Conservation (phyloP, 495 filamentous ascomycete genomes). For the Aspergillus bridgeri region DNA sequence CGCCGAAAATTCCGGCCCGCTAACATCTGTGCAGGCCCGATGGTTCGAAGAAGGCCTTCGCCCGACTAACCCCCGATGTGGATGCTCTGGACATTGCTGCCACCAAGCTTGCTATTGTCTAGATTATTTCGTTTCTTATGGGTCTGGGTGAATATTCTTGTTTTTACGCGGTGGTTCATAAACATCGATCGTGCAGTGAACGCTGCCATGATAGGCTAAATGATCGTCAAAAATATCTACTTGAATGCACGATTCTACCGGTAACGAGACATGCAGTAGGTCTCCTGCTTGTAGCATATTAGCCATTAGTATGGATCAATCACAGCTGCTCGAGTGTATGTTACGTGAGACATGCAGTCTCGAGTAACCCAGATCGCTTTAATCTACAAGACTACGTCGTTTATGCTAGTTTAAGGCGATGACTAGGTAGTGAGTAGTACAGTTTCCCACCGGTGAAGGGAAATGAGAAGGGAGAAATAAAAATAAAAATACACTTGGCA, state of each 20-base stretch:
- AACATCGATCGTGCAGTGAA: conserved; percentile 41
- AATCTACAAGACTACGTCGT: not conserved
- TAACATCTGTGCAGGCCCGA: conserved; percentile 63
- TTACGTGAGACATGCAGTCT: not conserved
- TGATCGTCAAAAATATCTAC: conserved; percentile 38
- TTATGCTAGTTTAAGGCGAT: not conserved
- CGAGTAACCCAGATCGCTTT: not conserved
- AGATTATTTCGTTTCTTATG: conserved; percentile 47
- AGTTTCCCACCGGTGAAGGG: not conserved
- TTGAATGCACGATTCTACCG: conserved; percentile 22
- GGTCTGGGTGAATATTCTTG: conserved; percentile 41
- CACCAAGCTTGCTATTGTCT: conserved; percentile 97
- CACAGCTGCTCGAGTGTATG: no score
- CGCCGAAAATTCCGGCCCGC: conserved; percentile 1
- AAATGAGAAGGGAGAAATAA: no score
- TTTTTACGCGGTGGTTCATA: conserved; percentile 45
- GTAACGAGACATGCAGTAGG: not conserved
- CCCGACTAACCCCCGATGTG: conserved; percentile 88
- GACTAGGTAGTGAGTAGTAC: not conserved
- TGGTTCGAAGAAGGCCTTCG: conserved; percentile 97
- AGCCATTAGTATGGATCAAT: no score
- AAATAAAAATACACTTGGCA: not conserved
- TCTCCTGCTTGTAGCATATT: not conserved
- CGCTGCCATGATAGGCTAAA: conserved; percentile 40
- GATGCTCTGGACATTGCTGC: conserved; percentile 99